These are phyloP conservation scores for Anisodus acutangulus DNA, from an alignment of 257 asterid genomes.

Conservation along the genomic window DNA sequence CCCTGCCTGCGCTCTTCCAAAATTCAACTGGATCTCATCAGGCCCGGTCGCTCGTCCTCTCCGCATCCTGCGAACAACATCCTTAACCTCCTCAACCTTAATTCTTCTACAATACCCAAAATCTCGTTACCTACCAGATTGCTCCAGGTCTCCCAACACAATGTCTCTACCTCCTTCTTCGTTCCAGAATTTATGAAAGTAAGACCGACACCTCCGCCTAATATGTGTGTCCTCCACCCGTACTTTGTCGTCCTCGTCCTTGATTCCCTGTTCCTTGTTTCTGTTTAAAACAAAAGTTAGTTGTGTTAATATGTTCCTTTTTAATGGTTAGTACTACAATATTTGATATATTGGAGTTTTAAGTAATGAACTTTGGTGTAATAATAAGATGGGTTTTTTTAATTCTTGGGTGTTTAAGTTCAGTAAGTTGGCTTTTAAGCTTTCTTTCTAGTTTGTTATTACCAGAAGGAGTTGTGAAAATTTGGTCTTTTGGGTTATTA, in stretches of 20 bases:
- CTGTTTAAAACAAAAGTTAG: background rate
- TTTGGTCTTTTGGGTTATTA: background rate
- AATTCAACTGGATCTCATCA: no score
- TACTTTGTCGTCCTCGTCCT: background rate
- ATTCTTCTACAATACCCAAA: no score
- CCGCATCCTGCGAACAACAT: no score
- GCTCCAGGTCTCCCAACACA: no score
- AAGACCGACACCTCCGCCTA: no score
- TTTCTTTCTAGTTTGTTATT: background rate
- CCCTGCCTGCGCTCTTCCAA: no score
- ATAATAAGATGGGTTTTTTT: background rate
- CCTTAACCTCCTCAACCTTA: no score
- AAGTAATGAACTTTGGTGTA: background rate
- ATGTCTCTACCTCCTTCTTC: no score
- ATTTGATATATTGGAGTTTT: slow-evolving; percentile 21
- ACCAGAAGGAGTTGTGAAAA: background rate
- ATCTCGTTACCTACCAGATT: no score
- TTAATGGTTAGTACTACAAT: slow-evolving; percentile 3
- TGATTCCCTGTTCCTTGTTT: slow-evolving; percentile 15
- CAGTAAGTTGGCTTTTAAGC: background rate
- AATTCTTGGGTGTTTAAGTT: background rate
- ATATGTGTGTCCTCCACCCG: no score
- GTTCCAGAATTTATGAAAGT: no score
- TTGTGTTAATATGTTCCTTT: background rate
- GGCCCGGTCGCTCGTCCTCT: no score